phyloP scores from a whole-genome alignment of 78 protist species.

The Dictyostelium capitatum region DNA sequence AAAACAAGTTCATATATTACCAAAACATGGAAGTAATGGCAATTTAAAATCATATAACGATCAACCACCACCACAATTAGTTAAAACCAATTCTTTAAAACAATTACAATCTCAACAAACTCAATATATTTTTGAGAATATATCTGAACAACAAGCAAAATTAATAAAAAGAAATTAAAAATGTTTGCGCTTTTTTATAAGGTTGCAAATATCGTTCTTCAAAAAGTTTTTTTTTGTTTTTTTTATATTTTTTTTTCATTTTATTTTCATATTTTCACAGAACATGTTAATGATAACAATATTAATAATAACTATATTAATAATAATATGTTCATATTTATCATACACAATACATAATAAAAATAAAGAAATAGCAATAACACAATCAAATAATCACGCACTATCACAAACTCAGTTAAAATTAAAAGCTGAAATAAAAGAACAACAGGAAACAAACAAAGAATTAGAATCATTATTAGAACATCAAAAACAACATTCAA shows the following conservation, averaged over 20 bases:
- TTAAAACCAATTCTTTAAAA: background rate
- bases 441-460: too few relatives aligned
- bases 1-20: background rate
- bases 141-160: conserved; percentile 6
- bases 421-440: too few relatives aligned
- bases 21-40: background rate
- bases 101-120: background rate
- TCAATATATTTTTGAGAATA: background rate
- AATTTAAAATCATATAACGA: background rate
- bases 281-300: too few relatives aligned
- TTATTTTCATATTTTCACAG: background rate
- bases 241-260: background rate
- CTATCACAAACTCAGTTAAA: too few relatives aligned
- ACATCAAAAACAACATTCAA: too few relatives aligned
- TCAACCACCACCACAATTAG: background rate
- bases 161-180: background rate
- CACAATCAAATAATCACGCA: too few relatives aligned
- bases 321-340: too few relatives aligned
- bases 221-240: background rate
- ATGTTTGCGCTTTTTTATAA: background rate
- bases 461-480: too few relatives aligned
- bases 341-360: too few relatives aligned
- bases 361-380: too few relatives aligned
- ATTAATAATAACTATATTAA: too few relatives aligned
- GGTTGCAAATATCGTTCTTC: too few relatives aligned